phyloP scores from a whole-genome alignment of 2,329 filamentous ascomycete species.

The Hysterium pulicare region DNA sequence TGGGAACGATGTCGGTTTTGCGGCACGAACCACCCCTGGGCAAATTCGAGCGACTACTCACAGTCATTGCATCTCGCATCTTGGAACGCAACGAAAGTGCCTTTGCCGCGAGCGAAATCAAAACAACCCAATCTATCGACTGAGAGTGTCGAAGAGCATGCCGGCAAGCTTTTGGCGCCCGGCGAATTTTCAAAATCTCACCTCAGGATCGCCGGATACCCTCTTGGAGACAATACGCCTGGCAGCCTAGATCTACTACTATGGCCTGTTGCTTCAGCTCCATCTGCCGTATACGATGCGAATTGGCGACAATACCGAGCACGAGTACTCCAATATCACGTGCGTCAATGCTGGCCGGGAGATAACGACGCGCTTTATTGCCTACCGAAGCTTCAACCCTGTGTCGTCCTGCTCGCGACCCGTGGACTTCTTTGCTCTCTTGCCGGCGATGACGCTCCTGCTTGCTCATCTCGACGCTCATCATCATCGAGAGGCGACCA shows the following conservation, averaged over 20 bases:
- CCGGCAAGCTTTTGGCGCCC: conserved; percentile 32
- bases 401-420: conserved; percentile 32
- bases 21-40: neutral
- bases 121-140: conserved; percentile 26
- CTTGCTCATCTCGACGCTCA: conserved; percentile 38
- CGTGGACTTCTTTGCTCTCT: conserved; percentile 39
- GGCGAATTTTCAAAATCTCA: neutral
- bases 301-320: conserved; percentile 9
- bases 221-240: conserved; percentile 32
- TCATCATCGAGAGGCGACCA: conserved; percentile 12
- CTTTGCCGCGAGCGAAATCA: neutral
- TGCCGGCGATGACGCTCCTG: conserved; percentile 38
- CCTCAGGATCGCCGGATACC: conserved; percentile 12
- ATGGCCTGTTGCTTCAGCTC: conserved; percentile 38
- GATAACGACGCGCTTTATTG: conserved; percentile 36
- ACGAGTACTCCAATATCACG: conserved; percentile 35
- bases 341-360: conserved; percentile 41
- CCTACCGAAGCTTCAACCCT: conserved; percentile 29
- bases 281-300: conserved; percentile 42
- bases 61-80: neutral
- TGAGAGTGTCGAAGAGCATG: conserved; percentile 28
- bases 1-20: neutral
- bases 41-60: neutral
- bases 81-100: neutral
- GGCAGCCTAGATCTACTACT: conserved; percentile 38